Conservation (phyloP, 2,329 filamentous ascomycete species). For the Sporothrix brunneoviolacea region DNA sequence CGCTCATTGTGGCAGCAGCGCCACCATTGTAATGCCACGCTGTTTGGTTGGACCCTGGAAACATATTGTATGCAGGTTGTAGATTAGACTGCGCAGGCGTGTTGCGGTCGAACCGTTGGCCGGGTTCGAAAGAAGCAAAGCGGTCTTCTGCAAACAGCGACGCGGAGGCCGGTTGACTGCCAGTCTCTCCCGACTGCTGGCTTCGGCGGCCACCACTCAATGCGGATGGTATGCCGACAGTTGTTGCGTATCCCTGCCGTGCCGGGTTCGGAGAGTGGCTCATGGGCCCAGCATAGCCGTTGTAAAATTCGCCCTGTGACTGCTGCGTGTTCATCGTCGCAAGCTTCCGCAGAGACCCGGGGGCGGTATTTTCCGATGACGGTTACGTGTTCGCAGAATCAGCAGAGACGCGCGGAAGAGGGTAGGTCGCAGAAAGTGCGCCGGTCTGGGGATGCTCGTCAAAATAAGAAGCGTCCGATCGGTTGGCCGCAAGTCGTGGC, state of each 20-base stretch:
- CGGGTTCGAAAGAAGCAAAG: conserved; percentile 55
- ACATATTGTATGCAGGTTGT: conserved; percentile 38
- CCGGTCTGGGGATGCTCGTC: not conserved
- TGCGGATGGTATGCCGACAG: conserved; percentile 37
- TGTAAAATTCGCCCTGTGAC: conserved; percentile 57
- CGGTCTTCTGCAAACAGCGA: conserved; percentile 67
- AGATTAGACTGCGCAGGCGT: conserved; percentile 28
- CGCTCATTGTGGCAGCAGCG: conserved; percentile 54
- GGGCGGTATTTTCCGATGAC: not conserved
- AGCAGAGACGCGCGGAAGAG: not conserved
- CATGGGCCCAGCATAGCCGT: conserved; percentile 54
- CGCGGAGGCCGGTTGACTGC: conserved; percentile 55
- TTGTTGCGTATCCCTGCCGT: conserved; percentile 52
- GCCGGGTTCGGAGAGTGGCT: conserved; percentile 70
- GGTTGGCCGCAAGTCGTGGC: too few species aligned
- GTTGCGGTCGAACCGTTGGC: conserved; percentile 39
- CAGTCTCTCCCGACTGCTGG: conserved; percentile 72
- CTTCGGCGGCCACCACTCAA: conserved; percentile 55
- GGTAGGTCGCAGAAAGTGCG: not conserved
- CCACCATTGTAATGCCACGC: conserved; percentile 69
- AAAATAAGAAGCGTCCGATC: not conserved
- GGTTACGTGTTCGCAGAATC: not conserved
- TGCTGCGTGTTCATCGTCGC: conserved; percentile 45
- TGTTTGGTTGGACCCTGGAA: conserved; percentile 50
- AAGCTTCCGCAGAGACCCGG: not conserved